A percentile compares a stretch with the other conserved stretches of the same genome.
Conservation (phyloP, 805 yeast species). For the Wickerhamiella lipophila region DNA sequence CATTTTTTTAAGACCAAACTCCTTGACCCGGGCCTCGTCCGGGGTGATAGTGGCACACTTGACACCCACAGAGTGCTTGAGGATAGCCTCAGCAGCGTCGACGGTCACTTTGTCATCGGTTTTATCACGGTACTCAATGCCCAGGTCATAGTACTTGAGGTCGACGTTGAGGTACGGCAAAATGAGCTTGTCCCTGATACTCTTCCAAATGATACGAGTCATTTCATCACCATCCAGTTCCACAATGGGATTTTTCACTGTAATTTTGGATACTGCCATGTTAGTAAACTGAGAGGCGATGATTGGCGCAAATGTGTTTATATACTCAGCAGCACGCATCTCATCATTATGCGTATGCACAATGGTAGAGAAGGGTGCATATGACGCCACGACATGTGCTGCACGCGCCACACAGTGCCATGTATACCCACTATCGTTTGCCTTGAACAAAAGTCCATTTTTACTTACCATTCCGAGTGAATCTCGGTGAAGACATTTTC, state of each 20-base stretch:
- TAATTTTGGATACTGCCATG: slow-evolving; percentile 38
- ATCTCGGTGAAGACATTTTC: slow-evolving; percentile 14
- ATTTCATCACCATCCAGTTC: slow-evolving; percentile 98
- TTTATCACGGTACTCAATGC: slow-evolving; percentile 72
- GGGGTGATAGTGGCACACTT: slow-evolving; percentile 99
- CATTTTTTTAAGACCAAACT: slow-evolving; percentile 84
- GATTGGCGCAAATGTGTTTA: slow-evolving; percentile 1
- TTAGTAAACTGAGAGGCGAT: slow-evolving; percentile 4
- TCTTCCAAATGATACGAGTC: slow-evolving; percentile 92
- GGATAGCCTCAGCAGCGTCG: slow-evolving; percentile 83
- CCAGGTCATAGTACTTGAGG: slow-evolving; percentile 81
- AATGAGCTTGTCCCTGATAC: slow-evolving; percentile 75
- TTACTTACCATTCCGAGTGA: slow-evolving; percentile 20
- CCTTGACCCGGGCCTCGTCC: slow-evolving; percentile 79
- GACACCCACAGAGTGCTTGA: slow-evolving; percentile 82
- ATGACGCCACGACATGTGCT: slow-evolving; percentile 1
- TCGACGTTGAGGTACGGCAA: slow-evolving; percentile 77
- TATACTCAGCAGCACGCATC: not conserved
- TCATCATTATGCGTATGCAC: not conserved
- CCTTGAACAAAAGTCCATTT: too few relatives aligned
- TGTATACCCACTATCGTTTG: too few relatives aligned
- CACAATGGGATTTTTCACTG: slow-evolving; percentile 78
- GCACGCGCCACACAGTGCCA: not conserved
- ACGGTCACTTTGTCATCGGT: slow-evolving; percentile 80
- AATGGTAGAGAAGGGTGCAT: too few relatives aligned